phyloP scores from a whole-genome alignment of 2,329 filamentous ascomycete species.

The Stachybotrys chlorohalonatus region DNA sequence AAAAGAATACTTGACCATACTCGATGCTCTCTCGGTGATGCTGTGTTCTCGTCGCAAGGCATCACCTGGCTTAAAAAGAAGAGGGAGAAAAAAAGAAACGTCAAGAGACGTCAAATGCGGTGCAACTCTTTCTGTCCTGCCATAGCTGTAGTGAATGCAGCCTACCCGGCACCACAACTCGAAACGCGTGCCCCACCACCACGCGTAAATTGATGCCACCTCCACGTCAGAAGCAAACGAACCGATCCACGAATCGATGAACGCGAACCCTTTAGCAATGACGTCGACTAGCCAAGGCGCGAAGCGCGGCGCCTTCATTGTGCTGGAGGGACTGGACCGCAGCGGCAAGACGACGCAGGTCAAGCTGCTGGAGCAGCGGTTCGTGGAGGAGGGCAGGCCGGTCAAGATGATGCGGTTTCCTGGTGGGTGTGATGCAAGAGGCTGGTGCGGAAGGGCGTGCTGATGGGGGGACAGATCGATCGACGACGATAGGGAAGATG shows the following conservation, averaged over 20 bases:
- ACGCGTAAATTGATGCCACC: background rate
- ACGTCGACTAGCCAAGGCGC: background rate
- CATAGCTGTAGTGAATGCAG: too few relatives aligned
- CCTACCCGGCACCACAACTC: too few relatives aligned
- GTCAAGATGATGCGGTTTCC: constrained; percentile 50
- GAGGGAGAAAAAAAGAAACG: too few relatives aligned
- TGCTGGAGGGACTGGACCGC: constrained; percentile 81
- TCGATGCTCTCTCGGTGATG: too few relatives aligned
- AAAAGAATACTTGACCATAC: too few relatives aligned
- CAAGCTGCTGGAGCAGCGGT: constrained; percentile 50
- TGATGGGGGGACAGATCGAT: constrained; percentile 51
- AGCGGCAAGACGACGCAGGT: constrained; percentile 93
- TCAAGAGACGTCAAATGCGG: too few relatives aligned
- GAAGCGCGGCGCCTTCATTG: constrained; percentile 58
- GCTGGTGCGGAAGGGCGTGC: background rate
- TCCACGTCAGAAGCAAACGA: background rate
- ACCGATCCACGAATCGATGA: too few relatives aligned
- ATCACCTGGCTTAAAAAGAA: too few relatives aligned
- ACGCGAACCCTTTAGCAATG: background rate
- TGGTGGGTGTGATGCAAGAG: constrained; percentile 27
- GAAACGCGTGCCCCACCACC: background rate
- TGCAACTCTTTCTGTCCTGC: too few relatives aligned
- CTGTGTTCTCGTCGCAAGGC: too few relatives aligned
- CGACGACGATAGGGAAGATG: constrained; percentile 76
- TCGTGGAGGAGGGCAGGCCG: constrained; percentile 36